Evolutionary conservation across 306 rosid genomes (phyloP), one percentile per base, ranked within the genome.

Genomic region (Corylus heterophylla): DNA sequence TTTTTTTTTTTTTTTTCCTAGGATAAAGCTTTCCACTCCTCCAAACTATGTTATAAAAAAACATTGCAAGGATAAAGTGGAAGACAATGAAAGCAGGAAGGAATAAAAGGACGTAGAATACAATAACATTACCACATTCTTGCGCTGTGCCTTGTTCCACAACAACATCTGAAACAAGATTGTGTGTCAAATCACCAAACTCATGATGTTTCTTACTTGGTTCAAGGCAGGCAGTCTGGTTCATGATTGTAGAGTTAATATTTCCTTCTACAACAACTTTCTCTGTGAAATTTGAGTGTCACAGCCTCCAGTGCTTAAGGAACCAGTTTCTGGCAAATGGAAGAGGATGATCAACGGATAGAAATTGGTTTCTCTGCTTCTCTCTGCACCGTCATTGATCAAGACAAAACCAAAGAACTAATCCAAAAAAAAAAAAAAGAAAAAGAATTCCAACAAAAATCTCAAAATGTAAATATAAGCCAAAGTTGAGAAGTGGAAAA

Each of bases 191-290:
- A 74, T 95, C 97, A 59, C 95, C 98, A 81, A 83, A 74, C 74
- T 88, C 76, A 69, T 94, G 98, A 81, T 90, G 97, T 86, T 87
- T 83, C 79, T 87, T 94, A 87, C 98, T 92, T 31, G 97, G 97
- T 88, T 94, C 93, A 82, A 94, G 95, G 79, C 97, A 94, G 51
- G 97, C 93, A 44, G 74, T 79, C 69, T 89, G 89, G 59, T 84
- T 82, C 47, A 37, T 22, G 0, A 22, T 22, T 22, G 25, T 22
- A 22, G 25, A 22, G 25, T 22, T 22, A 22, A 22, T 18, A 16
- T 37, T 42, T 39, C 93, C 92, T 79, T 88, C 61, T 6, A 87
- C 91, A 52, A 29, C 48, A 81, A 92, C 77, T 72, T 80, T n/a
- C 14, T 73, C 35, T 31, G 35, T 31, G 35, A 31, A 31, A 31